These are phyloP conservation scores for Trichophaea hybrida DNA, from an alignment of 2,329 filamentous ascomycete species.

Conservation along the genomic window DNA sequence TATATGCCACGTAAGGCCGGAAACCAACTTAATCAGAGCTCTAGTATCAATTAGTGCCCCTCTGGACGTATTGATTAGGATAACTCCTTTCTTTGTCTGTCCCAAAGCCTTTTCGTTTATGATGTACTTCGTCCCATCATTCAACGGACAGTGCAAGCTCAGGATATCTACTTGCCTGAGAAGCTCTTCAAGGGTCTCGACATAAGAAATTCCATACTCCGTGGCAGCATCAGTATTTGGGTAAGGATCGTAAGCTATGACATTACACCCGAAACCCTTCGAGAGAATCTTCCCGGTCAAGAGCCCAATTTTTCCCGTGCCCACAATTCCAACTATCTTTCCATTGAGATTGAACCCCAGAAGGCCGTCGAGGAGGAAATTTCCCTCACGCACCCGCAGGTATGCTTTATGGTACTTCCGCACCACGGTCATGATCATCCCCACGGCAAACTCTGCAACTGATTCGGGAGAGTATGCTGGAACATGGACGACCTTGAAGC, in stretches of 20 bases:
- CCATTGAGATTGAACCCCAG: conserved; percentile 46
- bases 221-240: conserved; percentile 37
- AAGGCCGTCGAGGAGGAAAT: conserved; percentile 52
- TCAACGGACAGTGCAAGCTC: conserved; percentile 52
- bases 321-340: conserved; percentile 52
- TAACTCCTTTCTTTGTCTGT: conserved; percentile 44
- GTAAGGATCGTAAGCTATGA: conserved; percentile 48
- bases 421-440: conserved; percentile 51
- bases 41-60: conserved; percentile 49
- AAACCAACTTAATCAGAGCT: conserved; percentile 38
- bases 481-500: conserved; percentile 50
- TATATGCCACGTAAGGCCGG: neutral
- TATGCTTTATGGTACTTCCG: conserved; percentile 54
- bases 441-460: conserved; percentile 56
- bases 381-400: conserved; percentile 53
- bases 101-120: conserved; percentile 42
- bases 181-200: conserved; percentile 39
- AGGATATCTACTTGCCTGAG: conserved; percentile 46
- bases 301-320: conserved; percentile 51
- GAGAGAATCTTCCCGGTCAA: conserved; percentile 22
- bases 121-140: conserved; percentile 44
- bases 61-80: conserved; percentile 55
- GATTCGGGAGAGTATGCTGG: conserved; percentile 55
- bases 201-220: conserved; percentile 38
- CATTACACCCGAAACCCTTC: conserved; percentile 46